Base-by-base conservation (phyloP, 169 alveolate species). In the Perkinsus olseni region DNA sequence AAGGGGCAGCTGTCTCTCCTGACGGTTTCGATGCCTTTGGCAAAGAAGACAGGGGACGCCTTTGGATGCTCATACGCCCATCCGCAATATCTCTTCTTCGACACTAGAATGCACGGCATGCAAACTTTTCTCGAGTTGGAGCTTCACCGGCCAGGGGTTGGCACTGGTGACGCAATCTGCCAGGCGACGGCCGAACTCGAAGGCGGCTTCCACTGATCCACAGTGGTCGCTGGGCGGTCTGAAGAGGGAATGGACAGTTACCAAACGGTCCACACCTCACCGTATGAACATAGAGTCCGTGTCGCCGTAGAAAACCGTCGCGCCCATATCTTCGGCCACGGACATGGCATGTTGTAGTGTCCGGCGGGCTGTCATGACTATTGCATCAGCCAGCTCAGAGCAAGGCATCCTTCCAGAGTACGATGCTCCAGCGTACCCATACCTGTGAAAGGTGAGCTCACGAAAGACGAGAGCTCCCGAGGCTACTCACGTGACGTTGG, bases 351-450 rank as follows among this genome's bases (percentile, higher is more conserved):
- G 95, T 91, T 98, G 97, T 92, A 99, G 97, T 97, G 99, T 98
- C 45, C 97, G 95, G 92, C 99, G 95, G 20, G 99, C 99, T 91
- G 98, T 98, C 38, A 99, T 97, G 37, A 99, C 99, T 24, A 99
- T 99, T 92, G 99, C 97, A 74, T 99, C 98, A 36, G 99, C 98
- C 36, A 99, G 97, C 92, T 97, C 99, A 0, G 99, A 96, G 96
- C 99, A 99, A 37, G 99, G 99, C 95, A 99, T 96, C 91, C 98
- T 97, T 20, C 99, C 99, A 38, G 98, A 98, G 95, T 98, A 97
- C 51, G 96, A 96, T 0, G 99, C 99, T 20, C 99, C 99, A 4
- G 99, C 98, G 74, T 98, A 98, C 38, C 99, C 99, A 94, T 62
- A 74, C 93, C 93, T 31, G 51, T 24, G 92, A 34, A 90, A 24